Evolutionary conservation across 306 rosid genomes (phyloP), one percentile per base, ranked within the genome.

Genomic region (Acacia acuminata): DNA sequence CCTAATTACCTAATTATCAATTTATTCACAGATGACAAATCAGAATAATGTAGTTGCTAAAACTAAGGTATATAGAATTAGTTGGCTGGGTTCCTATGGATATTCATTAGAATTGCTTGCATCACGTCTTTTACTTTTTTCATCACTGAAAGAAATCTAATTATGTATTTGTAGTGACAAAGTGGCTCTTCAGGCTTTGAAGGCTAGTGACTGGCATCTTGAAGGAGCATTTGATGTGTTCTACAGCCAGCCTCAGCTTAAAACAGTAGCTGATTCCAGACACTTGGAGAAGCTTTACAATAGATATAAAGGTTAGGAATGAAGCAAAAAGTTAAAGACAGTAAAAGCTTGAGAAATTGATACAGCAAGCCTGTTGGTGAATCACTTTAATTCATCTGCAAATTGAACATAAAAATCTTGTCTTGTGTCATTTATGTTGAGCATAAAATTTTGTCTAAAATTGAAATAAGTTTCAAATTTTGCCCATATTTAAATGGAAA

Each of bases 151-250:
- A 47, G 48, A 71, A 69, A 68, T 78, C 44, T 77, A 53, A 51
- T 67, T 40, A 56, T 65, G 34, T 16, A 53, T 75, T 85, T 85
- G 82, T 98, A 96, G 99, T 83, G 99, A 96, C 87, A 96, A 91
- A 85, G 84, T 83, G 75, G 98, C 98, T 40, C 82, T 84, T 78
- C 99, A 96, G 88, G 87, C 91, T 80, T 79, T 96, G 85, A 96
- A 96, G 89, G 88, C 94, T 53, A 91, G 97, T 75, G 99, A 96
- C 85, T 96, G 99, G 99, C 88, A 96, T 86, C 94, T 96, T 86
- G 99, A 96, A 91, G 97, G 97, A 86, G 98, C 99, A 51, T 92
- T 96, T 89, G 99, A 96, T 87, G 87, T 85, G 77, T 96, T 96
- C 88, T 96, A 96, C 86, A 96, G 93, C 87, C 99, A 94, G 72